These are phyloP conservation scores for Camellia granthamiana DNA, from an alignment of 148 eudicot genomes.

Conservation along the genomic window DNA sequence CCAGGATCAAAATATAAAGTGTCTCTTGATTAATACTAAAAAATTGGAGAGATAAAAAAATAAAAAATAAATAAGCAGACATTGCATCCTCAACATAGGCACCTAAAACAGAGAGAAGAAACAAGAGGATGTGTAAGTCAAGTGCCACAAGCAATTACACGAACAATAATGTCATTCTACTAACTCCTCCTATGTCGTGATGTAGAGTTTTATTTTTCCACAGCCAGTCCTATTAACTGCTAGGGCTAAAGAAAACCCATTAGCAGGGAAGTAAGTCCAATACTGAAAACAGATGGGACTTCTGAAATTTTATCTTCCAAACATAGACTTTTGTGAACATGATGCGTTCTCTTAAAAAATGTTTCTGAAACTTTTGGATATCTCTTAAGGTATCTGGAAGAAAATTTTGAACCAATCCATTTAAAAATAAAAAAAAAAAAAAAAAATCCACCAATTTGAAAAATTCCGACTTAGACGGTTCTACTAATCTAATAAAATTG, in stretches of 20 bases:
- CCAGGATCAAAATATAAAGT: too few species aligned
- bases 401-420: too few species aligned
- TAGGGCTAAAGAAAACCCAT: too few species aligned
- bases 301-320: constrained; percentile 1
- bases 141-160: background rate
- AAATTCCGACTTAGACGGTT: background rate
- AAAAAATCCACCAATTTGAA: background rate
- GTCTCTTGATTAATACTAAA: background rate
- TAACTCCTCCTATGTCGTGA: background rate
- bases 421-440: background rate
- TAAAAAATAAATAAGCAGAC: background rate
- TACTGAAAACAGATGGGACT: background rate
- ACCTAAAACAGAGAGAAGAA: background rate
- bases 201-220: background rate
- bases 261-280: background rate
- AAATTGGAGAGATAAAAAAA: background rate
- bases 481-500: background rate
- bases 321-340: background rate
- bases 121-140: background rate
- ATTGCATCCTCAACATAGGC: background rate
- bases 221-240: too few species aligned
- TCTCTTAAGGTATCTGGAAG: too few species aligned
- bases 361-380: background rate
- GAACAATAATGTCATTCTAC: background rate
- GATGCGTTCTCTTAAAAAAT: background rate